phyloP scores from a whole-genome alignment of 1,284 basidiomycete genomes.

The Bondarzewia mesenterica region DNA sequence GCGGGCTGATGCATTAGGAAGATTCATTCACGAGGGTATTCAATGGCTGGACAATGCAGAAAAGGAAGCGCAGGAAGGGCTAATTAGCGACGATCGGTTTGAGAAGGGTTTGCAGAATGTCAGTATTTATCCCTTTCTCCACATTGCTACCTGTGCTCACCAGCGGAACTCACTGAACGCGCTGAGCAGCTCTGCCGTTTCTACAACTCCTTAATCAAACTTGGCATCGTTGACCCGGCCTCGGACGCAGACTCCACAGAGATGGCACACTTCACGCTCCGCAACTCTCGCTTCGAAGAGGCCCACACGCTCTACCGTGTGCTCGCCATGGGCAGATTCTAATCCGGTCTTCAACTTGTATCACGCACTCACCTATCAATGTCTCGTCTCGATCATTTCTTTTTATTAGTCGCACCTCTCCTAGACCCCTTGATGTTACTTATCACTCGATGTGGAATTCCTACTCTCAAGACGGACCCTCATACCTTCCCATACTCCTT shows the following conservation, averaged over 20 bases:
- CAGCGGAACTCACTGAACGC: background rate
- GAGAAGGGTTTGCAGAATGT: slow-evolving; percentile 64
- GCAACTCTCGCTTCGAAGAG: slow-evolving; percentile 63
- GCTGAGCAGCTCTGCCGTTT: slow-evolving; percentile 61
- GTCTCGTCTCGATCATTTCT: background rate
- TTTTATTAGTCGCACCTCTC: background rate
- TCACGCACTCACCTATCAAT: background rate
- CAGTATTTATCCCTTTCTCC: slow-evolving; percentile 18
- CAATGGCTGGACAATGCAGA: slow-evolving; percentile 62
- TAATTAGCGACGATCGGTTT: slow-evolving; percentile 62
- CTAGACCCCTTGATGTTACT: background rate
- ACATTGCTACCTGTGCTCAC: background rate
- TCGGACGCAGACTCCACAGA: slow-evolving; percentile 62
- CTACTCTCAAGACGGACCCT: background rate
- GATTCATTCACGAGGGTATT: slow-evolving; percentile 58
- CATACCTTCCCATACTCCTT: too few relatives aligned
- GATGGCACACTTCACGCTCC: slow-evolving; percentile 66
- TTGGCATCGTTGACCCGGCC: slow-evolving; percentile 47
- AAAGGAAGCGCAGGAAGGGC: slow-evolving; percentile 52
- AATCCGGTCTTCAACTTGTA: slow-evolving; percentile 10
- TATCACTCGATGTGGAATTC: background rate
- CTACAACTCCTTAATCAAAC: slow-evolving; percentile 59
- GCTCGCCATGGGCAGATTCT: slow-evolving; percentile 36
- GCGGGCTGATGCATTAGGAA: slow-evolving; percentile 53
- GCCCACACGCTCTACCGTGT: slow-evolving; percentile 62